Percentiles rank a stretch among this genome's conserved stretches.
Evolutionary conservation across 2,329 filamentous ascomycete species (phyloP).

Genomic region (Phoma herbarum): DNA sequence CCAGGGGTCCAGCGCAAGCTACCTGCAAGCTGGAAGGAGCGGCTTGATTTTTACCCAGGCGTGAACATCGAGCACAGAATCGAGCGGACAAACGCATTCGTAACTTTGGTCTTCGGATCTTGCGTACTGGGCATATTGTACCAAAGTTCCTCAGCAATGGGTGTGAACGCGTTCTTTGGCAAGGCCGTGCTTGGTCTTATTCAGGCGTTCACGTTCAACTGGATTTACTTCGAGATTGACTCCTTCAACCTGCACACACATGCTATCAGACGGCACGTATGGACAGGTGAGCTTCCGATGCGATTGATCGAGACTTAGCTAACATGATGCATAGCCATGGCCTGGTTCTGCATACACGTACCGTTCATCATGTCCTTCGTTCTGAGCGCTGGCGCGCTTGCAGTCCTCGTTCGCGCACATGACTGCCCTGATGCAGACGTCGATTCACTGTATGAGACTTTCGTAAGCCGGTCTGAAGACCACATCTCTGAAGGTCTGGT

Average conservation of each 20-base stretch:
- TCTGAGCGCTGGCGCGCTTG: constrained; percentile 66
- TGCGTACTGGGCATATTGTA: constrained; percentile 69
- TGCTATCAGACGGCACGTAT: constrained; percentile 65
- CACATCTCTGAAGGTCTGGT: constrained; percentile 64
- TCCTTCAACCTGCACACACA: constrained; percentile 65
- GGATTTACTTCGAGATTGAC: constrained; percentile 72
- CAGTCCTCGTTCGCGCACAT: constrained; percentile 66
- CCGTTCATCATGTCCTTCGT: constrained; percentile 71
- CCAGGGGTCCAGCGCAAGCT: constrained; percentile 24
- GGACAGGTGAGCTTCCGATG: constrained; percentile 49
- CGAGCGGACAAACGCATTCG: constrained; percentile 70
- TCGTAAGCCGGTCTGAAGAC: constrained; percentile 59
- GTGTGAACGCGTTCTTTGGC: constrained; percentile 67
- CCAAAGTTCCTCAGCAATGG: constrained; percentile 62
- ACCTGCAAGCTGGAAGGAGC: constrained; percentile 36
- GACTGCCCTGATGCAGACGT: constrained; percentile 61
- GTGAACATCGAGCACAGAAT: constrained; percentile 73
- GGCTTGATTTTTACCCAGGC: constrained; percentile 68
- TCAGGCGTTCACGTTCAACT: constrained; percentile 68
- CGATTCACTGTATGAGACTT: constrained; percentile 61
- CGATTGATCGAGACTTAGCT: background rate
- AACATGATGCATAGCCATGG: constrained; percentile 51
- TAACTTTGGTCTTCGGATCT: constrained; percentile 71
- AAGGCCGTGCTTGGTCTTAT: constrained; percentile 68
- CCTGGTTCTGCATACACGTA: constrained; percentile 67